Percentiles rank a stretch among this genome's conserved stretches.
These are phyloP conservation scores for Fraxinus americana DNA, from an alignment of 257 asterid species.

Conservation along the genomic window DNA sequence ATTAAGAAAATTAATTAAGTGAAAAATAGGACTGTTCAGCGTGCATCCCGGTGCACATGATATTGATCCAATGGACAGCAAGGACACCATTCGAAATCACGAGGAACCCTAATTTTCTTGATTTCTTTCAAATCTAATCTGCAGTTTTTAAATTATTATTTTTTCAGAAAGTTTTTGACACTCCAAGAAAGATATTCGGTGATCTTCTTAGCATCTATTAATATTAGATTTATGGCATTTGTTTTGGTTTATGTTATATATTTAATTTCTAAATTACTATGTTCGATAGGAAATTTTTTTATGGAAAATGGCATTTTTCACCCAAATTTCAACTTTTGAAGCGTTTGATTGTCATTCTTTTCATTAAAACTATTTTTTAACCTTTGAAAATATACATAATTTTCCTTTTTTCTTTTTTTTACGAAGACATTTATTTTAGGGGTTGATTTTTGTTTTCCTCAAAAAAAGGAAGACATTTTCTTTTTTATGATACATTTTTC, in stretches of 20 bases:
- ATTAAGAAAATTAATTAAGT: background rate
- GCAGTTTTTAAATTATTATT: background rate
- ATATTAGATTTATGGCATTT: background rate
- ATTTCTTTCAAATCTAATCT: conserved; percentile 24
- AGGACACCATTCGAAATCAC: conserved; percentile 45
- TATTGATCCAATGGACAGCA: conserved; percentile 60
- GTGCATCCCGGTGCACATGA: conserved; percentile 76
- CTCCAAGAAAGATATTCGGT: conserved; percentile 50
- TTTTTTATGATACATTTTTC: too few relatives aligned
- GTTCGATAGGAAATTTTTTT: too few relatives aligned
- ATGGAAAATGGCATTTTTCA: too few relatives aligned
- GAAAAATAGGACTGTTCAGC: conserved; percentile 44
- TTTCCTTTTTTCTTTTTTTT: too few relatives aligned
- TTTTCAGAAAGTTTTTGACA: conserved; percentile 16
- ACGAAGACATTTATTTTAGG: too few relatives aligned
- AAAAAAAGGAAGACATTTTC: too few relatives aligned
- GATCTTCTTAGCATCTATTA: conserved; percentile 34
- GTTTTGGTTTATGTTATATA: background rate
- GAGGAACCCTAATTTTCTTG: conserved; percentile 23
- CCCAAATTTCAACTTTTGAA: too few relatives aligned
- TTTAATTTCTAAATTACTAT: background rate
- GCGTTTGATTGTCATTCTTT: too few relatives aligned
- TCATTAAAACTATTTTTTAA: too few relatives aligned
- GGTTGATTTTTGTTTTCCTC: too few relatives aligned
- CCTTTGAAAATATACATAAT: too few relatives aligned